Conservation (phyloP, 2,329 filamentous ascomycete species). For the Ceratocystis lukuohia region DNA sequence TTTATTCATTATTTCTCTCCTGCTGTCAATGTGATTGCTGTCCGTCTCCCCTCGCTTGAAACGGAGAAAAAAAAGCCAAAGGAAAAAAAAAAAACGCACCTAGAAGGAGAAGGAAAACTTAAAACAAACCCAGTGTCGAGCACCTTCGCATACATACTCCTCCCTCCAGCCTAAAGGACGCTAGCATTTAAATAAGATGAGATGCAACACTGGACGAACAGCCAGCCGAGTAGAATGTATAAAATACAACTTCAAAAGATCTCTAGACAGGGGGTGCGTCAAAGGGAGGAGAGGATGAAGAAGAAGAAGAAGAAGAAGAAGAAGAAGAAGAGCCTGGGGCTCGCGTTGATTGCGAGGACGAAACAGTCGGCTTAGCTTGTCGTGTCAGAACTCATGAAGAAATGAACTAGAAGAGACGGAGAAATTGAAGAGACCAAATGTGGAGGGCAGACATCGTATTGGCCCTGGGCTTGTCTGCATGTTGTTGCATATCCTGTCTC, state of each 20-base stretch:
- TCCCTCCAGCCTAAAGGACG: background rate
- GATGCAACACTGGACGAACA: conserved; percentile 3
- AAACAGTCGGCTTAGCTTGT: background rate
- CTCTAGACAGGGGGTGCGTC: background rate
- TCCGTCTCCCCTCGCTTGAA: background rate
- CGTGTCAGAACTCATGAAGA: background rate
- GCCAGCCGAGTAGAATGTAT: background rate
- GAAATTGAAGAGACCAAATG: too few relatives aligned
- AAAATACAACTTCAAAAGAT: background rate
- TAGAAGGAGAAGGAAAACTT: background rate
- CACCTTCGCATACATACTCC: background rate
- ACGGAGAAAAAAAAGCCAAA: background rate
- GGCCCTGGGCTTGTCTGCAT: too few relatives aligned
- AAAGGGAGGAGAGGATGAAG: background rate
- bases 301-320: background rate
- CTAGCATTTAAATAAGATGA: background rate
- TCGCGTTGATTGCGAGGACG: background rate
- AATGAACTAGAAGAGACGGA: too few relatives aligned
- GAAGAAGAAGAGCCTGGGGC: background rate
- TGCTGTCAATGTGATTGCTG: background rate
- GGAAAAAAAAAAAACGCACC: background rate
- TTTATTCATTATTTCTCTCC: background rate
- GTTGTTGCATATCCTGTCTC: too few relatives aligned
- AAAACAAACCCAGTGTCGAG: background rate
- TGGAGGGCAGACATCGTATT: too few relatives aligned